These are phyloP conservation scores for Spergularia bocconei DNA, from an alignment of 148 eudicot genomes.

Conservation along the genomic window DNA sequence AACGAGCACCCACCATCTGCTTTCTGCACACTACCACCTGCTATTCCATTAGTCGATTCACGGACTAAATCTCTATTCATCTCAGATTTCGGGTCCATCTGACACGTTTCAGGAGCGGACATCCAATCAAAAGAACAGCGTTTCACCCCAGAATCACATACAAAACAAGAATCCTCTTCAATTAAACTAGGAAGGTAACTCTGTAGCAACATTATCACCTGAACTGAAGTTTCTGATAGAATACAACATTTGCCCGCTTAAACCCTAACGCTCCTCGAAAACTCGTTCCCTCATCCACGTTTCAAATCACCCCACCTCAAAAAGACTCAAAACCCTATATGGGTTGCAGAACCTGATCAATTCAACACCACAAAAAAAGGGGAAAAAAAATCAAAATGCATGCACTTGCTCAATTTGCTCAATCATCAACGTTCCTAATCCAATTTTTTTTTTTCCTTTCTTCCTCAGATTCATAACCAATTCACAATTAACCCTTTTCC, in stretches of 20 bases:
- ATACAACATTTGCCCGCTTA: slow-evolving; percentile 3
- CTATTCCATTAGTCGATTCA: slow-evolving; percentile 23
- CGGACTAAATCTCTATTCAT: slow-evolving; percentile 22
- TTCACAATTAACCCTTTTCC: not conserved
- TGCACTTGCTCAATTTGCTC: not conserved
- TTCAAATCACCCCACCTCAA: not conserved
- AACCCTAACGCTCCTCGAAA: not conserved
- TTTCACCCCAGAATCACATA: slow-evolving; percentile 5
- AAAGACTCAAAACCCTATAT: not conserved
- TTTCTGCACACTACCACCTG: slow-evolving; percentile 21
- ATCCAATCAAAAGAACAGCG: slow-evolving; percentile 18
- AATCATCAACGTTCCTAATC: not conserved
- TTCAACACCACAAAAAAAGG: not conserved
- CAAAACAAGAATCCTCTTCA: not conserved
- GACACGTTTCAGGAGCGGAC: slow-evolving; percentile 30
- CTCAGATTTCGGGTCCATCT: slow-evolving; percentile 34
- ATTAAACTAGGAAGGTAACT: slow-evolving; percentile 7
- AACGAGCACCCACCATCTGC: slow-evolving; percentile 27
- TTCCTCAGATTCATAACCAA: not conserved
- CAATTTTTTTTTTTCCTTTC: not conserved
- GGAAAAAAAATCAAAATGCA: slow-evolving; percentile 13
- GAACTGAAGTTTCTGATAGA: not conserved
- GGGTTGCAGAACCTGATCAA: slow-evolving; percentile 4
- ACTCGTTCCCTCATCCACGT: not conserved
- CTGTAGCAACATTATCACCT: slow-evolving; percentile 17